These are phyloP conservation scores for Kwoniella sp. DNA, from an alignment of 768 basidiomycete genomes.

Conservation along the genomic window DNA sequence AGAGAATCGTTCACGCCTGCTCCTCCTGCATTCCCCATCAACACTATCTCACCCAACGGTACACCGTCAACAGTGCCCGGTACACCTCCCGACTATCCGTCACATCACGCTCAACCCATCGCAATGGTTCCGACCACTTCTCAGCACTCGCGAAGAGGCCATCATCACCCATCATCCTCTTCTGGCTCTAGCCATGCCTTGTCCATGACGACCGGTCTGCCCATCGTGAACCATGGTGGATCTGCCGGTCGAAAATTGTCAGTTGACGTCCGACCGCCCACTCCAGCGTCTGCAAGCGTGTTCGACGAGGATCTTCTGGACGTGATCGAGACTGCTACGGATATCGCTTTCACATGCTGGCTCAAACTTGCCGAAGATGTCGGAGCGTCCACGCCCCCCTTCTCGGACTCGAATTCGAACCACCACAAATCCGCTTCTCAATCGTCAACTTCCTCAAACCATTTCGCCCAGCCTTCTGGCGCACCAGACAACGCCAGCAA, in stretches of 20 bases:
- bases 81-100: conserved; percentile 28
- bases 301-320: conserved; percentile 79
- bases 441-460: conserved; percentile 9
- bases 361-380: conserved; percentile 74
- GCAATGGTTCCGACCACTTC: conserved; percentile 48
- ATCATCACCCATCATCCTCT: conserved; percentile 54
- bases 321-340: conserved; percentile 75
- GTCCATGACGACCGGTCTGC: conserved; percentile 25
- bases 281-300: conserved; percentile 63
- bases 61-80: conserved; percentile 24
- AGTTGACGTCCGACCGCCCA: conserved; percentile 55
- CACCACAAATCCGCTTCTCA: conserved; percentile 34
- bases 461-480: neutral
- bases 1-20: conserved; percentile 25
- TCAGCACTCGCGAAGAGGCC: conserved; percentile 53
- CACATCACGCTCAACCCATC: conserved; percentile 22
- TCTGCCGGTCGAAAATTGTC: conserved; percentile 50
- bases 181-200: conserved; percentile 58
- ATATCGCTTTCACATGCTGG: conserved; percentile 81
- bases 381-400: conserved; percentile 33
- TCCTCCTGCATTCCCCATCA: conserved; percentile 4
- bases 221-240: neutral
- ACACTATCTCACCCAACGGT: conserved; percentile 18
- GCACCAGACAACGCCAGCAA: neutral
- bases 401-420: neutral